phyloP scores from a whole-genome alignment of 495 filamentous ascomycete species.

The Aspergillus bridgeri region DNA sequence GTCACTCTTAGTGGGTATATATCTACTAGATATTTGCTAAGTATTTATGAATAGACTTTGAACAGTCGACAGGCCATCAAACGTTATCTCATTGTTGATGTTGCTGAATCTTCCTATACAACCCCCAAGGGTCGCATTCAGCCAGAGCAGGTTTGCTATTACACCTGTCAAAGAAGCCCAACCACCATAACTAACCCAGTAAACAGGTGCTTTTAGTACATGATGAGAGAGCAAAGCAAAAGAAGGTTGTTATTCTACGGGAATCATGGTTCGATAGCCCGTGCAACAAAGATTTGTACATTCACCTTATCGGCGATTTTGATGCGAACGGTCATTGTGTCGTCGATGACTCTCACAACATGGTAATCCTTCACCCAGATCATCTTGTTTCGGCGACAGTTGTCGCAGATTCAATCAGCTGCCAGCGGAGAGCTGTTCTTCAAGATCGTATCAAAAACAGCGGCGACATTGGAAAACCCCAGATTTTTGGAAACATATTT shows the following conservation, averaged over 20 bases:
- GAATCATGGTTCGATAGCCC: conserved; percentile 82
- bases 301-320: conserved; percentile 85
- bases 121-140: conserved; percentile 56
- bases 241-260: conserved; percentile 70
- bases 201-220: conserved; percentile 70
- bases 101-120: conserved; percentile 62
- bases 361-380: conserved; percentile 92
- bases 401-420: conserved; percentile 88
- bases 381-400: conserved; percentile 92
- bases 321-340: conserved; percentile 60
- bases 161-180: not conserved
- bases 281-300: conserved; percentile 65
- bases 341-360: conserved; percentile 73
- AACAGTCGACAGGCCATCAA: conserved; percentile 69
- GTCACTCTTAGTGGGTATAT: conserved; percentile 39
- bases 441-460: conserved; percentile 91
- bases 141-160: conserved; percentile 64
- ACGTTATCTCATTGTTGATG: conserved; percentile 72
- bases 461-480: conserved; percentile 66
- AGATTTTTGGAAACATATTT: conserved; percentile 86
- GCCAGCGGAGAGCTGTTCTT: conserved; percentile 82
- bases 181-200: conserved; percentile 24
- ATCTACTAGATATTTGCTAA: conserved; percentile 39
- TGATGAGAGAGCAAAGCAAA: conserved; percentile 62
- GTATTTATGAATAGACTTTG: conserved; percentile 42